These are phyloP conservation scores for Dalechampia spathulata DNA, from an alignment of 441 rosid species.

Conservation along the genomic window DNA sequence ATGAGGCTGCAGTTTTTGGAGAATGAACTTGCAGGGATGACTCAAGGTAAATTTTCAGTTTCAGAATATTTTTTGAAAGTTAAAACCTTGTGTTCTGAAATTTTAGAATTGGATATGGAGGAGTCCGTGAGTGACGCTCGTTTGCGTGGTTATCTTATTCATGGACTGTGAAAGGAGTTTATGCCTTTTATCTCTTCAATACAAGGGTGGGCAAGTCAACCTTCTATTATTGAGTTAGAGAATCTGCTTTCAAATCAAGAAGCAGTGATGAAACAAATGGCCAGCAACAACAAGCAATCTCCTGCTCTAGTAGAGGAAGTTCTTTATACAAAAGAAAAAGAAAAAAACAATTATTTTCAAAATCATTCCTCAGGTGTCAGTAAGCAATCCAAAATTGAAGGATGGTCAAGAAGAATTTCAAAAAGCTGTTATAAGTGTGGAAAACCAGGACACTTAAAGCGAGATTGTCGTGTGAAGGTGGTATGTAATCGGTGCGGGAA, in stretches of 20 bases:
- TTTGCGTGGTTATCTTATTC: too few relatives aligned
- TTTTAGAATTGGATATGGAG: background rate
- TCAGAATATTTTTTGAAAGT: background rate
- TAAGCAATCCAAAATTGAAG: background rate
- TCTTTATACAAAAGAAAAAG: background rate
- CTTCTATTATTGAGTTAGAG: background rate
- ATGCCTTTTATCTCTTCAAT: too few relatives aligned
- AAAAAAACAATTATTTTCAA: background rate
- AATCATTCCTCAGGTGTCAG: background rate
- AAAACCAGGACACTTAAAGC: background rate
- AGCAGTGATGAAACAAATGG: background rate
- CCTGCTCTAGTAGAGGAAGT: background rate
- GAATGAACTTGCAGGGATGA: background rate
- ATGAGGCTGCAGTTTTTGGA: background rate
- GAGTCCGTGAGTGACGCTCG: background rate
- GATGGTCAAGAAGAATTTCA: background rate
- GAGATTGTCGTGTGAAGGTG: background rate
- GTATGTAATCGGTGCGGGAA: background rate
- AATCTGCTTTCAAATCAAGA: background rate
- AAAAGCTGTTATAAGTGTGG: background rate
- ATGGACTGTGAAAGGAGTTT: too few relatives aligned
- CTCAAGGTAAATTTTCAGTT: background rate
- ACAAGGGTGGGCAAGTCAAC: background rate
- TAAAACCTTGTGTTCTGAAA: background rate
- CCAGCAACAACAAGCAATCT: background rate